Base-by-base conservation (phyloP, 139 green algal species). In the Chlamydomonas sp. region DNA sequence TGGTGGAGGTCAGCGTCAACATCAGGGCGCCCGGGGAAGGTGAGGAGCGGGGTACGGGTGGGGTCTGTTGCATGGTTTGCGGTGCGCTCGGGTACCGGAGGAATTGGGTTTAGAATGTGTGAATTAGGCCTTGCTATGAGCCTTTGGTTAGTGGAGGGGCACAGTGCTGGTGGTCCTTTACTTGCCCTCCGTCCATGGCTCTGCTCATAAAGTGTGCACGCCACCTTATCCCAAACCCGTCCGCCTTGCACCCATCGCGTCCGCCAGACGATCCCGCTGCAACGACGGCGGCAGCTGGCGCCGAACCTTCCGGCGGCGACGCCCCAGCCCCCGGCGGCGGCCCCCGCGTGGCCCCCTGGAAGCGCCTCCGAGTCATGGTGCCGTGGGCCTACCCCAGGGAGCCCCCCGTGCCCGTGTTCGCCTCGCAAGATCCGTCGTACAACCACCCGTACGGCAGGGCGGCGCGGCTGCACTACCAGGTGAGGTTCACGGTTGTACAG, bases 381-480 rank as follows among this genome's bases (percentile, higher is more conserved):
- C 83, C 83, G n/a, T 74, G 72, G 83, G 72, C 64, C 3, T 86
- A 72, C 72, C 83, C 83, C 0, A 31, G 64, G 0, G 31, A 14
- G 1, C 10, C 72, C 4, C 83, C 83, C 62, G 17, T 87, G 62
- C 83, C 83, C 73, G 66, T 73, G 62, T 87, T 87, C 73, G 31
- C 73, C n/a, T 87, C 83, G 31, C 59, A n/a, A 6, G 83, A 87
- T 31, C 69, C 83, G 7, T 12, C 83, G 8, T 87, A 87, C 73
- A 67, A 3, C 60, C 83, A 87, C 15, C 73, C 83, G 6, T 87
- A 87, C 71, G 83, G 71, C 62, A 57, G 63, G 57, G 83, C 83
- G 6, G 83, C 83, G 16, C 61, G 83, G 0, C 73, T 87, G n/a
- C 72, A 87, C n/a, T 87, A 81, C 83, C 83, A 87, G 71, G 83